Percentiles rank a stretch among this genome's conserved stretches.
phyloP scores from a whole-genome alignment of 192 early-diverging fungal species.

The Umbelopsis ramanniana region DNA sequence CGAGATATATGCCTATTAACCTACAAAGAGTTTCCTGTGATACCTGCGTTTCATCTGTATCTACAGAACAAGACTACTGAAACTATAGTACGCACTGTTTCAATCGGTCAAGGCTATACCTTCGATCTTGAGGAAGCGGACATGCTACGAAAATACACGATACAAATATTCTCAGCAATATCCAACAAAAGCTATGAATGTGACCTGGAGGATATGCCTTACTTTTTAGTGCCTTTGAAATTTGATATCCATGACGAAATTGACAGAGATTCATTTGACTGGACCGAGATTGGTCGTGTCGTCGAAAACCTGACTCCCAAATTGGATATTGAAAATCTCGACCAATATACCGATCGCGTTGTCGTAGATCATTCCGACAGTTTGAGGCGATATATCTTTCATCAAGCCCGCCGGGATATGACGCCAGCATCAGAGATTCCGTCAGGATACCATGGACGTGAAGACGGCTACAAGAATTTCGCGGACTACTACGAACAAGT shows the following conservation, averaged over 20 bases:
- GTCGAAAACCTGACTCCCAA: conserved; percentile 12
- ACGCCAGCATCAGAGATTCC: conserved; percentile 35
- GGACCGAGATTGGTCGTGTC: conserved; percentile 47
- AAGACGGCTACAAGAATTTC: conserved; percentile 38
- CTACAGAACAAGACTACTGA: conserved; percentile 26
- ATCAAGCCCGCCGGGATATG: conserved; percentile 36
- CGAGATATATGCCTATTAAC: conserved; percentile 53
- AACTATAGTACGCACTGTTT: conserved; percentile 29
- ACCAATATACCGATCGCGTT: conserved; percentile 32
- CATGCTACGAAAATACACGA: conserved; percentile 48
- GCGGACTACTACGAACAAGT: conserved; percentile 49
- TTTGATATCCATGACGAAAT: conserved; percentile 26
- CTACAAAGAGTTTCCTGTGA: conserved; percentile 39
- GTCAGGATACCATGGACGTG: conserved; percentile 24
- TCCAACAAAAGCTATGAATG: conserved; percentile 54
- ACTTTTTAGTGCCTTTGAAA: conserved; percentile 58
- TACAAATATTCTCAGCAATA: conserved; percentile 51
- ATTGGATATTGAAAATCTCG: conserved; percentile 29
- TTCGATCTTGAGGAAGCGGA: background rate
- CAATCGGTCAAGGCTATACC: background rate
- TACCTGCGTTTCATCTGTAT: conserved; percentile 41
- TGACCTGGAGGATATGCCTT: conserved; percentile 51
- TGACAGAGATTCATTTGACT: conserved; percentile 48
- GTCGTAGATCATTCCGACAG: conserved; percentile 48
- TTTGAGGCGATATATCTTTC: conserved; percentile 49